phyloP scores from a whole-genome alignment of 139 green algal genomes.

The Coccomyxa sp. region DNA sequence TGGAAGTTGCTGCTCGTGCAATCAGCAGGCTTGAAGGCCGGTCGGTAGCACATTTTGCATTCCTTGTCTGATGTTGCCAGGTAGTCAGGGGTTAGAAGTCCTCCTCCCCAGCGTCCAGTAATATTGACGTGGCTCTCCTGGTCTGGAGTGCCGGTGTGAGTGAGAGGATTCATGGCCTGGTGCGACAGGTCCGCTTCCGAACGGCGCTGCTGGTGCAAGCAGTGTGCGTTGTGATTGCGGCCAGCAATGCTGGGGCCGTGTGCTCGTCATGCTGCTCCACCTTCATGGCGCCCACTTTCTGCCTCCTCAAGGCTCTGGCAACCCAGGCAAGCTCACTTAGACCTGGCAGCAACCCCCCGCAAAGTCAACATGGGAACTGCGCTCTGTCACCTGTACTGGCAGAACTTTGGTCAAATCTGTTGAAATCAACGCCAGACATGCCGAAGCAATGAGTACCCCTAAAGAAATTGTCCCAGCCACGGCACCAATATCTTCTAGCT shows the following conservation, averaged over 20 bases:
- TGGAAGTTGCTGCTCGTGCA: background rate
- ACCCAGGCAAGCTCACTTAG: background rate
- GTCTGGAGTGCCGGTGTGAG: background rate
- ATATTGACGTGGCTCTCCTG: background rate
- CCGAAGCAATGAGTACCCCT: background rate
- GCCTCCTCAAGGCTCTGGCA: background rate
- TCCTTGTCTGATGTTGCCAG: background rate
- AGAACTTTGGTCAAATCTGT: background rate
- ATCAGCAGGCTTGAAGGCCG: background rate
- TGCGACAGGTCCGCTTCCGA: background rate
- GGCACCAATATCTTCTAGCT: background rate
- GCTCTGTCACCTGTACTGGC: background rate
- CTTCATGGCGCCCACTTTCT: background rate
- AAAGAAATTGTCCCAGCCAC: background rate
- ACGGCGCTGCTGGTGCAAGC: background rate
- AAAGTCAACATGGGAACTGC: background rate
- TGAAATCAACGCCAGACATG: background rate
- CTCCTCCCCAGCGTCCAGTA: background rate
- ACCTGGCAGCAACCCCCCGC: background rate
- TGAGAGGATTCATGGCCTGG: background rate
- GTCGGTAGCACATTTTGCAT: background rate
- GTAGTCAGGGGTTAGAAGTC: background rate
- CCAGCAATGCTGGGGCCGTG: background rate
- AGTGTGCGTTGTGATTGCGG: background rate
- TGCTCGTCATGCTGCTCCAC: background rate